A percentile compares a stretch with the other conserved stretches of the same genome.
These are phyloP conservation scores for Prunus armeniaca DNA, from an alignment of 306 rosid genomes.

Conservation along the genomic window DNA sequence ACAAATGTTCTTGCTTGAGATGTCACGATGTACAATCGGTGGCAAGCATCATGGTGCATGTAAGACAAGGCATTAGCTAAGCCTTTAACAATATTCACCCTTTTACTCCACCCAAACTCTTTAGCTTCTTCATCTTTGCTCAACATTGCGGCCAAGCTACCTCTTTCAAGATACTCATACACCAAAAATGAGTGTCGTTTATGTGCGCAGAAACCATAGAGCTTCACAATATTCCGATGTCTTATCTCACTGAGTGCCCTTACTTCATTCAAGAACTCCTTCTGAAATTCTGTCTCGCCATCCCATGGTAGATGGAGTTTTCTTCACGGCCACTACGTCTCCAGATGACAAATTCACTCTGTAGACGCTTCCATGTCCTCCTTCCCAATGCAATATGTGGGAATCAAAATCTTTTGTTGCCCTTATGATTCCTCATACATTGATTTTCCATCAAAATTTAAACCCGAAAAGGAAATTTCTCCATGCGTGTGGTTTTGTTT, in stretches of 20 bases:
- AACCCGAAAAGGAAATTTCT: neutral
- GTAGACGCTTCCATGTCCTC: conserved; percentile 20
- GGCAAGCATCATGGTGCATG: conserved; percentile 17
- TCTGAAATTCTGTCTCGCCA: neutral
- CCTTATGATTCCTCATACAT: conserved; percentile 8
- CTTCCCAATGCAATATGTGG: neutral
- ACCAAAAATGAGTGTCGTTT: neutral
- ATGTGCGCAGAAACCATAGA: conserved; percentile 14
- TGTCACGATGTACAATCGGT: conserved; percentile 19
- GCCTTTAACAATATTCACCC: conserved; percentile 6
- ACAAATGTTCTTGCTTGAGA: conserved; percentile 19
- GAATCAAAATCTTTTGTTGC: conserved; percentile 9
- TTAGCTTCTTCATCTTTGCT: conserved; percentile 11
- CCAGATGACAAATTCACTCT: neutral
- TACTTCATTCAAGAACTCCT: conserved; percentile 11
- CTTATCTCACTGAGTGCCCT: conserved; percentile 1
- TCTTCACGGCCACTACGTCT: conserved; percentile 13
- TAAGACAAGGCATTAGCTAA: conserved; percentile 22
- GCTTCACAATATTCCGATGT: conserved; percentile 24
- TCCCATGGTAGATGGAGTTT: neutral
- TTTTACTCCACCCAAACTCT: conserved; percentile 7
- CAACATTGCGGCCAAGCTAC: neutral
- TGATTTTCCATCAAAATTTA: conserved; percentile 6
- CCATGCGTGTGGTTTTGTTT: neutral
- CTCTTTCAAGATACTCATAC: conserved; percentile 16